Percentiles rank a stretch among this genome's conserved stretches.
Evolutionary conservation across 1,139 yeast species (phyloP).

Genomic region (Magnusiomyces suaveolens): DNA sequence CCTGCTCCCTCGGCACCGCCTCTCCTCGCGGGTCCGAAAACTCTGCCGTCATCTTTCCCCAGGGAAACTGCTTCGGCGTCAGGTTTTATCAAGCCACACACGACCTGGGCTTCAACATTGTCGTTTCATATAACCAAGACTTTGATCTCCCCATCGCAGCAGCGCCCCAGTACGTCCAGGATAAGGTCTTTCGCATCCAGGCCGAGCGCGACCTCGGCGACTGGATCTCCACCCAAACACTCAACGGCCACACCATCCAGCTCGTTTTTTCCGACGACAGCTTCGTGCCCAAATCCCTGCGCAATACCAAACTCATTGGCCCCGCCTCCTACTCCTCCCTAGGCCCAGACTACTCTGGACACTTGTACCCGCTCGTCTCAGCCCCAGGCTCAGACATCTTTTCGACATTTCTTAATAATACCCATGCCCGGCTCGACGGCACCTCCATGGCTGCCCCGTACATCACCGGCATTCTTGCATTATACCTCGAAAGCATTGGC

Average conservation of each 20-base stretch:
- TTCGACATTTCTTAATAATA: conserved; percentile 15
- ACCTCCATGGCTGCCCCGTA: conserved; percentile 21
- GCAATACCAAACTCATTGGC: background rate
- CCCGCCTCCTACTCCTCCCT: conserved; percentile 14
- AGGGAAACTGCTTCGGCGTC: conserved; percentile 5
- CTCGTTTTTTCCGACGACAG: conserved; percentile 1
- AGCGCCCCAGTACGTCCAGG: background rate
- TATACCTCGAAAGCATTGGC: conserved; percentile 15
- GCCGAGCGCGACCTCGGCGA: conserved; percentile 3
- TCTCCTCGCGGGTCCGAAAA: conserved; percentile 1
- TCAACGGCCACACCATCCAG: conserved; percentile 2
- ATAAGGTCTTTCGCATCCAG: conserved; percentile 4
- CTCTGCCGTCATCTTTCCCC: conserved; percentile 9
- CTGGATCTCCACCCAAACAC: conserved; percentile 9
- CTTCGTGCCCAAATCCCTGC: background rate
- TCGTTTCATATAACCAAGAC: background rate
- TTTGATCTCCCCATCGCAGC: background rate
- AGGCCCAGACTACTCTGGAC: conserved; percentile 20
- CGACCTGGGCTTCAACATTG: background rate
- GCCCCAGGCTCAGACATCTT: conserved; percentile 21
- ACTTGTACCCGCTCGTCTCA: conserved; percentile 18
- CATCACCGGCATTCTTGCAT: conserved; percentile 20
- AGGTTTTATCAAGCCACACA: background rate
- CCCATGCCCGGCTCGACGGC: conserved; percentile 16
- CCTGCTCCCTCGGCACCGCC: background rate